Evolutionary conservation across 2,329 filamentous ascomycete genomes (phyloP).

Genomic region (Chrysoporthe cubensis): DNA sequence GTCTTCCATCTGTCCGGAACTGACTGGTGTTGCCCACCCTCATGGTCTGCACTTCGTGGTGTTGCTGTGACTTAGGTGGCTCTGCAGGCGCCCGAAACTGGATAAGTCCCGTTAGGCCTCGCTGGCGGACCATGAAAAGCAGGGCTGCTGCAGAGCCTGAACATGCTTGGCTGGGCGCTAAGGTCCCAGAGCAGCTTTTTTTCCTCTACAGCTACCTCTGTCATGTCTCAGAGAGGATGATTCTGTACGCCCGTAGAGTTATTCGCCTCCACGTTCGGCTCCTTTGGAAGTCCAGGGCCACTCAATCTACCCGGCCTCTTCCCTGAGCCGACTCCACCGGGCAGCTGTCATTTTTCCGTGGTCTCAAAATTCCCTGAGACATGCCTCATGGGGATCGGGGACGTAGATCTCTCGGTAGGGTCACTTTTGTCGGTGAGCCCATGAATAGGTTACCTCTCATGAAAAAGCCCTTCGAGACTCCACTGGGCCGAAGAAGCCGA

Average conservation of each 20-base stretch:
- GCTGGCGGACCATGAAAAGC: not conserved
- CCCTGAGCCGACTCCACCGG: not conserved
- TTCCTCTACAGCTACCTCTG: not conserved
- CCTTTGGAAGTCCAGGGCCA: not conserved
- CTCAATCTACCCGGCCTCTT: not conserved
- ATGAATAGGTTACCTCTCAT: not conserved
- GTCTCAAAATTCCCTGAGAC: not conserved
- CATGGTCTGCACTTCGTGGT: not conserved
- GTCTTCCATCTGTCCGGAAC: not conserved
- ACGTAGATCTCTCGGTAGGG: no score
- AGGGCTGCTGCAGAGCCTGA: not conserved
- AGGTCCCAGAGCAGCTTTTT: not conserved
- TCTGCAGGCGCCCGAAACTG: not conserved
- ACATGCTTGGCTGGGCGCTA: not conserved
- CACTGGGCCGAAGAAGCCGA: not conserved
- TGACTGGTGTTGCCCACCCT: not conserved
- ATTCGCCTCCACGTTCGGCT: not conserved
- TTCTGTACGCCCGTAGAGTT: not conserved
- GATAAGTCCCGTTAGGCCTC: not conserved
- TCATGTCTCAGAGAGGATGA: not conserved
- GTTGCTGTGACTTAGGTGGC: not conserved
- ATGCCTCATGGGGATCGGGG: not conserved
- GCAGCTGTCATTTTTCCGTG: not conserved
- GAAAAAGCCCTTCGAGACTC: not conserved
- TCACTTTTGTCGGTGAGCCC: no score